Conservation (phyloP, 2,329 filamentous ascomycete species). For the Lachnellula subtilissima region DNA sequence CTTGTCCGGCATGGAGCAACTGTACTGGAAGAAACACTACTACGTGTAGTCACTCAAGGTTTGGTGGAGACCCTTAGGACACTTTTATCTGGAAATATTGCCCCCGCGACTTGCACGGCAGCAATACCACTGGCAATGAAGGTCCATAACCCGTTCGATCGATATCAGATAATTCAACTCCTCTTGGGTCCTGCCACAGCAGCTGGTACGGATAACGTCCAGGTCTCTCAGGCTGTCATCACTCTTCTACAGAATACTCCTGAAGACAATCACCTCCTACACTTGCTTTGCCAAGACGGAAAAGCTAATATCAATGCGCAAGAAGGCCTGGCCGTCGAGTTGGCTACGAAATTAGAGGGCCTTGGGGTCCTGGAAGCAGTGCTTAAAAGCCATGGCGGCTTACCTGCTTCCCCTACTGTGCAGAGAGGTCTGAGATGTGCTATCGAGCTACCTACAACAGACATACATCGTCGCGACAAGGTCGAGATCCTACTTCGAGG, state of each 20-base stretch:
- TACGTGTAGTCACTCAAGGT: constrained; percentile 9
- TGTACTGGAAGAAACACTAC: constrained; percentile 8
- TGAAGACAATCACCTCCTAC: constrained; percentile 46
- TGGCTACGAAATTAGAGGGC: constrained; percentile 7
- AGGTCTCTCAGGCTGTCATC: constrained; percentile 41
- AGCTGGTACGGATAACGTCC: constrained; percentile 33
- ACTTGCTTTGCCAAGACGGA: constrained; percentile 46
- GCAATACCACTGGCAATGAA: constrained; percentile 46
- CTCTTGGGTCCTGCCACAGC: constrained; percentile 44
- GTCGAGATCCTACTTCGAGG: constrained; percentile 43
- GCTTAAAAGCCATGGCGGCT: constrained; percentile 1
- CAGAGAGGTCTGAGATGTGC: constrained; percentile 8
- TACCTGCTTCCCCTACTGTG: constrained; percentile 7
- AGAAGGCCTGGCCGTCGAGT: constrained; percentile 37
- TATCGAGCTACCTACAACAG: constrained; percentile 8
- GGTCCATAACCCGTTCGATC: constrained; percentile 37
- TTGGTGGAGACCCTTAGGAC: constrained; percentile 5
- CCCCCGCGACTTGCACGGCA: constrained; percentile 1
- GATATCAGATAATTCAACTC: constrained; percentile 44
- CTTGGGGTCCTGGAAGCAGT: constrained; percentile 8
- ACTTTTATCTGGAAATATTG: constrained; percentile 4
- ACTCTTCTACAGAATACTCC: constrained; percentile 40
- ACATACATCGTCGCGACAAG: constrained; percentile 34
- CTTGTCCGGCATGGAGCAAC: constrained; percentile 9
- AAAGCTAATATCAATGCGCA: constrained; percentile 50